Conservation (phyloP, 345 rosid species). For the Acer campestre region DNA sequence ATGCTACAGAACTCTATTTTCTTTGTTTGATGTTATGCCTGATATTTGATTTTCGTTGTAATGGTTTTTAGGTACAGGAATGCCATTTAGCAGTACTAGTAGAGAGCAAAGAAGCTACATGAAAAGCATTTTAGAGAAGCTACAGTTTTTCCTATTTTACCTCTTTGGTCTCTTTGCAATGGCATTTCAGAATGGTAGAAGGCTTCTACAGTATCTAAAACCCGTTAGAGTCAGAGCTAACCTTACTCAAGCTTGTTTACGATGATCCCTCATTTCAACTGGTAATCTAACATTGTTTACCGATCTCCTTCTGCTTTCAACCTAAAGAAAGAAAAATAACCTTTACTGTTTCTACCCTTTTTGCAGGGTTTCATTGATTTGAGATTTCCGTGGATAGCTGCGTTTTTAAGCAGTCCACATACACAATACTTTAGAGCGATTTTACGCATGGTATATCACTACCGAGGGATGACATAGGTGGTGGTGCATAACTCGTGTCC, state of each 20-base stretch:
- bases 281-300: conserved; percentile 33
- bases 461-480: too few relatives aligned
- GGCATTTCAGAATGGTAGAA: conserved; percentile 53
- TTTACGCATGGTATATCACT: too few relatives aligned
- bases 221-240: conserved; percentile 61
- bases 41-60: conserved; percentile 17
- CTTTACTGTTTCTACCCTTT: too few relatives aligned
- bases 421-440: too few relatives aligned
- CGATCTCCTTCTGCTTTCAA: not conserved
- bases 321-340: too few relatives aligned
- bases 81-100: conserved; percentile 28
- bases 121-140: conserved; percentile 36
- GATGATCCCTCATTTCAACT: conserved; percentile 24
- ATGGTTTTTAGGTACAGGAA: conserved; percentile 50
- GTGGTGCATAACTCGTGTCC: too few relatives aligned
- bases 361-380: too few relatives aligned
- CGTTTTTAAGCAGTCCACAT: too few relatives aligned
- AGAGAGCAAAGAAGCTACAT: conserved; percentile 39
- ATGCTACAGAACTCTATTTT: not conserved
- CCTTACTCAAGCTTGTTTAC: conserved; percentile 35
- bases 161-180: conserved; percentile 60
- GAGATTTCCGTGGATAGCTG: too few relatives aligned
- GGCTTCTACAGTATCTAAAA: conserved; percentile 47
- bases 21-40: conserved; percentile 9
- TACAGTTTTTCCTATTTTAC: conserved; percentile 51